Evolutionary conservation across 768 basidiomycete genomes (phyloP), one percentile per base, ranked within the genome.

Genomic region (Lentinula guzmanii): DNA sequence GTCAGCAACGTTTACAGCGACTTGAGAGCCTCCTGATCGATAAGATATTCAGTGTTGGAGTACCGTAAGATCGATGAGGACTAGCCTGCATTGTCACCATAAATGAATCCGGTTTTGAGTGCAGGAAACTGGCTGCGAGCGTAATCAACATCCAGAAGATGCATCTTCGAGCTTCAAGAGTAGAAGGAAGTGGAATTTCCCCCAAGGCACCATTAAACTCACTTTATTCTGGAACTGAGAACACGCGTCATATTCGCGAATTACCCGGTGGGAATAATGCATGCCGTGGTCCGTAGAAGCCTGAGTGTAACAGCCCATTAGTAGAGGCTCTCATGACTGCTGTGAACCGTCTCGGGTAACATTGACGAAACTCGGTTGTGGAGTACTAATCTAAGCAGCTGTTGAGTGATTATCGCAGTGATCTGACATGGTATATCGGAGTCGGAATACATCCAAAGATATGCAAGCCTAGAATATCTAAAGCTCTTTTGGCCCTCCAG

Each of bases 1-100:
- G 65, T 86, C 80, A 59, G 85, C 82, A 35, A 85, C 84, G 53
- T 72, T 73, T 52, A 79, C 74, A 1, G 83, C 72, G 42, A 80
- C 82, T 69, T 85, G 82, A 5, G 82, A 83, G 15, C 82, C 84
- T 0, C 82, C 83, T 56, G 21, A 16, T 42, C 39, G 41, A 41
- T 52, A 34, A 31, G 51, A 43, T 16, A 16, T 8, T 24, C n/a
- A 37, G n/a, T 13, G 2, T 41, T 31, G n/a, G 24, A 28, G 5
- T 13, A 11, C 39, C 15, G 11, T 5, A 18, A 41, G 24, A 54
- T 21, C 16, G 35, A 37, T 10, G 21, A 6, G 16, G 11, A 42
- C 55, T 43, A 43, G 55, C 55, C 55, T 0, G 84, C 83, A 50
- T 82, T 85, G 68, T 84, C 83, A 0, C 74, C 83, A 65, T 74